These are phyloP conservation scores for Trichoderma lentiforme DNA, from an alignment of 2,329 filamentous ascomycete genomes.

Conservation along the genomic window DNA sequence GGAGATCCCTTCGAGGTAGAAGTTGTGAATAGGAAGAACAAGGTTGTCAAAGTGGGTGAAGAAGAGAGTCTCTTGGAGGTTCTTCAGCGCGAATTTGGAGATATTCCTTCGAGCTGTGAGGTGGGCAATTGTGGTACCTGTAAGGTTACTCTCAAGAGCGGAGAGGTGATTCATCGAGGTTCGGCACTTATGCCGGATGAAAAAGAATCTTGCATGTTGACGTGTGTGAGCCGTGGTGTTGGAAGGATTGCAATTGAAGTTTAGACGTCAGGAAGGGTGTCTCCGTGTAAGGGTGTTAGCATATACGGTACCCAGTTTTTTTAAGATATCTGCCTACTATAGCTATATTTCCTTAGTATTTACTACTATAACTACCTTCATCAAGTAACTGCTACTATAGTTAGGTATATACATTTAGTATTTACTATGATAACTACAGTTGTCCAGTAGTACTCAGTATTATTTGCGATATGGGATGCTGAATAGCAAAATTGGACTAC, in stretches of 20 bases:
- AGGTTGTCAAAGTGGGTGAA: slow-evolving; percentile 42
- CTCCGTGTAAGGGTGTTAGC: background rate
- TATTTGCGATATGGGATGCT: too few species aligned
- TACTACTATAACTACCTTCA: too few species aligned
- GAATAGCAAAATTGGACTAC: background rate
- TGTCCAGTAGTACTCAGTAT: too few species aligned
- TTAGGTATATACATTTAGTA: too few species aligned
- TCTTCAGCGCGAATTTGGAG: slow-evolving; percentile 41
- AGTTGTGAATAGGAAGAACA: slow-evolving; percentile 40
- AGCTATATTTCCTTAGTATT: too few species aligned
- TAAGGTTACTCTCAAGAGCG: slow-evolving; percentile 41
- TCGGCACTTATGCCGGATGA: slow-evolving; percentile 46
- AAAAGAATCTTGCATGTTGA: slow-evolving; percentile 43
- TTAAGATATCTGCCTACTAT: too few species aligned
- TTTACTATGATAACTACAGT: too few species aligned
- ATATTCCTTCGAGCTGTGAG: slow-evolving; percentile 49
- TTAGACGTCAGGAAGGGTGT: background rate
- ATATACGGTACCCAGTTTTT: background rate
- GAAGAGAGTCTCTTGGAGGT: slow-evolving; percentile 51
- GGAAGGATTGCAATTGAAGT: slow-evolving; percentile 44
- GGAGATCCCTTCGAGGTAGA: slow-evolving; percentile 60
- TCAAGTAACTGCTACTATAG: too few species aligned
- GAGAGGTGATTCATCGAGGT: slow-evolving; percentile 48
- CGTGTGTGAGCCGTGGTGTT: slow-evolving; percentile 52
- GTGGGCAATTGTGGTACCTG: slow-evolving; percentile 56